phyloP scores from a whole-genome alignment of 2,329 filamentous ascomycete species.

The Aspergillus sp. region DNA sequence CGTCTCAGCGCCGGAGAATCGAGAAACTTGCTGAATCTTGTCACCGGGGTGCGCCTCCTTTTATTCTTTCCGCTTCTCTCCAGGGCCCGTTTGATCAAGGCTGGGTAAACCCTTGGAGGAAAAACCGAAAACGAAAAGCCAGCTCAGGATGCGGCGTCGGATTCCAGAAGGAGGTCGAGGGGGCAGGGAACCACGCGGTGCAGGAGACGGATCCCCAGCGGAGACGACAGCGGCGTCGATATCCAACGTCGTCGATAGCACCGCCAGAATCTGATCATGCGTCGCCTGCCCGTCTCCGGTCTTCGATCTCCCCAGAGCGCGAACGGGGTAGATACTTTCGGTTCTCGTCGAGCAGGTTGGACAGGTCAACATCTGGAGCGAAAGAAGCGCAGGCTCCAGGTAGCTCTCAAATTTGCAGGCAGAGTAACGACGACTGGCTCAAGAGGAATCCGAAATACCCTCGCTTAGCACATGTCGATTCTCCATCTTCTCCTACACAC shows the following conservation, averaged over 20 bases:
- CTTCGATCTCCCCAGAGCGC: too few species aligned
- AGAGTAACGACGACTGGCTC: slow-evolving; percentile 15
- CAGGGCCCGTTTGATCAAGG: slow-evolving; percentile 35
- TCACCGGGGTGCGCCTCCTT: slow-evolving; percentile 33
- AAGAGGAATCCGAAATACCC: slow-evolving; percentile 20
- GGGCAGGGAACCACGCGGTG: slow-evolving; percentile 12
- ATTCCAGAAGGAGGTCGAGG: slow-evolving; percentile 1
- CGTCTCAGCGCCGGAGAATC: slow-evolving; percentile 33
- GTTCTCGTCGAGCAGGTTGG: too few species aligned
- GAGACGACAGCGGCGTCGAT: slow-evolving; percentile 8
- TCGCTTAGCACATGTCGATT: slow-evolving; percentile 23
- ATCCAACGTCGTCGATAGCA: slow-evolving; percentile 1
- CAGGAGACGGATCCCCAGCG: slow-evolving; percentile 21
- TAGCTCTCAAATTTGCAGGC: background rate
- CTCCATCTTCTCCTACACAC: slow-evolving; percentile 27
- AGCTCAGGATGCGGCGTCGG: background rate
- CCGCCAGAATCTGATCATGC: slow-evolving; percentile 8
- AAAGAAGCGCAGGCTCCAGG: background rate
- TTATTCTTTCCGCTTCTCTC: slow-evolving; percentile 38
- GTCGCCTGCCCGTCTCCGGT: background rate
- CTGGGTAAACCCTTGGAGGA: slow-evolving; percentile 41
- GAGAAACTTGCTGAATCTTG: slow-evolving; percentile 34
- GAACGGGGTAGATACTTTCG: background rate
- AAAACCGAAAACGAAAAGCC: slow-evolving; percentile 10
- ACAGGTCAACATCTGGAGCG: too few species aligned